Evolutionary conservation across 1,284 basidiomycete genomes (phyloP), one percentile per base, ranked within the genome.

Genomic region (Cryptococcus wingfieldii): DNA sequence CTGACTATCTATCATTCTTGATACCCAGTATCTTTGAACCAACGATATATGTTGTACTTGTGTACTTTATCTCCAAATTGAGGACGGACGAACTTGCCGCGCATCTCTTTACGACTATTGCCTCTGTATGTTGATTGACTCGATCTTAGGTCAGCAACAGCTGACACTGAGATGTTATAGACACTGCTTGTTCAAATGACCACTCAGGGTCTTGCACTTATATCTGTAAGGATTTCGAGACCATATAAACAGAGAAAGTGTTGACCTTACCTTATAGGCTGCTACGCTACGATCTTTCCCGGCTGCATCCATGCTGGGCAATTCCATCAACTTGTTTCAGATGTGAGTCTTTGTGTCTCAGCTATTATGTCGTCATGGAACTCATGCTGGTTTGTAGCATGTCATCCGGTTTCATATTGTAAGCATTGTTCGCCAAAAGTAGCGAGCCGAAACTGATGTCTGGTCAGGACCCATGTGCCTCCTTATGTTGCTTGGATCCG

Each of bases 401-500:
- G 59, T 68, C 68, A 45, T 61, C 71, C 3, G 75, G 75, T 4
- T 71, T 71, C 50, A 63, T 77, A 38, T 47, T 76, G 63, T 68
- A 48, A 48, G 65, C 51, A 5, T 14, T 23, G 46, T 47, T 47
- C 12, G 6, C 27, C 27, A 42, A 9, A 42, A 16, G 41, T n/a
- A 10, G 16, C 41, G 41, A 18, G 41, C 14, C n/a, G 27, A 31
- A 13, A 7, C 41, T 37, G 38, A 38, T 28, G 14, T 13, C 28
- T 9, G 13, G 3, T 5, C 16, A 71, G 76, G 8, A 68, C 72
- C n/a, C 55, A 76, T 37, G 73, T 80, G 2, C 79, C 79, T 1
- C 66, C 68, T 0, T 80, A 78, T 60, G 73, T 79, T 3, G 51
- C 65, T 0, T 80, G 79, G 79, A 71, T 79, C 50, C 69, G 76